phyloP scores from a whole-genome alignment of 2,329 filamentous ascomycete genomes.

The Botrytis cinerea region DNA sequence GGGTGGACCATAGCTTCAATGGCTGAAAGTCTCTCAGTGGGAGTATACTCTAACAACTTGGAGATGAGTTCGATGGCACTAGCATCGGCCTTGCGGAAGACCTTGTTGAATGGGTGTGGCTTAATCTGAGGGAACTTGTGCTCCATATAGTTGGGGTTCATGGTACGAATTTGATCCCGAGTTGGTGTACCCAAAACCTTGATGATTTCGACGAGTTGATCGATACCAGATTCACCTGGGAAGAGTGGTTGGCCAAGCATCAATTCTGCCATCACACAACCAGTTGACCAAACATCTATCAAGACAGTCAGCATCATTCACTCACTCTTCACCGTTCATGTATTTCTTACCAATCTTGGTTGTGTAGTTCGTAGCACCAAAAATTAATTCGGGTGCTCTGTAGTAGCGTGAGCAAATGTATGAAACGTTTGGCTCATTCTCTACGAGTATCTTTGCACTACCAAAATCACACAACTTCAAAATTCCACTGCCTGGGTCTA shows the following conservation, averaged over 20 bases:
- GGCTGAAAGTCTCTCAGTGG: conserved; percentile 88
- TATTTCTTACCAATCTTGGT: conserved; percentile 90
- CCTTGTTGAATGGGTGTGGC: conserved; percentile 98
- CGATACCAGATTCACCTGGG: conserved; percentile 96
- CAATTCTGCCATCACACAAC: conserved; percentile 98
- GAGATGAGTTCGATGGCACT: conserved; percentile 96
- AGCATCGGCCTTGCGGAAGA: conserved; percentile 93
- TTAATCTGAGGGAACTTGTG: conserved; percentile 99
- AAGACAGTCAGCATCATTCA: conserved; percentile 27
- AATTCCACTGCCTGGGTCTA: conserved; percentile 88
- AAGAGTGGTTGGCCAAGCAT: conserved; percentile 98
- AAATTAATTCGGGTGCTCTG: conserved; percentile 95
- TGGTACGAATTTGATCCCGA: conserved; percentile 96
- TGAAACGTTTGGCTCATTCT: conserved; percentile 98
- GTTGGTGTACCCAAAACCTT: conserved; percentile 97
- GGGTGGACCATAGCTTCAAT: conserved; percentile 97
- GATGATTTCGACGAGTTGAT: conserved; percentile 98
- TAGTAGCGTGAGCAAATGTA: conserved; percentile 99
- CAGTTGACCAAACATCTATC: conserved; percentile 97
- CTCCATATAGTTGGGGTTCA: conserved; percentile 99
- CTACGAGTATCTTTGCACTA: conserved; percentile 96
- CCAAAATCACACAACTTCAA: conserved; percentile 99
- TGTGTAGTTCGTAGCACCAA: conserved; percentile 98
- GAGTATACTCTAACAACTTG: conserved; percentile 91
- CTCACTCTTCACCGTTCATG: conserved; percentile 26